phyloP scores from a whole-genome alignment of 202 grass and related monocot species.

The Panicum virgatum region DNA sequence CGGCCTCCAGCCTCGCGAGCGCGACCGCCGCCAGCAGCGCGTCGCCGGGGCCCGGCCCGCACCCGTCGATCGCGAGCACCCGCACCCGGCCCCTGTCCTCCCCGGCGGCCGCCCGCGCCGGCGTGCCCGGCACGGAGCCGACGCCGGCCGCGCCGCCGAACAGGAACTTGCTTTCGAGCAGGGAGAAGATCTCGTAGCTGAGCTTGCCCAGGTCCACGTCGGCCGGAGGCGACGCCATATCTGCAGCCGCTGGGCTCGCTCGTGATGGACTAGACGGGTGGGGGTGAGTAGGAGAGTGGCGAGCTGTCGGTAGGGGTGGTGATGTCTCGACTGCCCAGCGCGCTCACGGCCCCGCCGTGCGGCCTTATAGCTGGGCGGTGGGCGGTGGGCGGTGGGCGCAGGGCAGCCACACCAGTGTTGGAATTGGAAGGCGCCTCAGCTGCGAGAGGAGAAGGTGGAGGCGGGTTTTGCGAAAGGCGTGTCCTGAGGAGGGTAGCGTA shows the following conservation, averaged over 20 bases:
- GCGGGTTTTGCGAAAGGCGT: accelerated
- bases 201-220: constrained; percentile 78
- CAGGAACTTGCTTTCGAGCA: constrained; percentile 90
- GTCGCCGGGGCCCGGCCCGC: constrained; percentile 45
- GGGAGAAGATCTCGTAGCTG: constrained; percentile 96
- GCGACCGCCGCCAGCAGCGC: constrained; percentile 58
- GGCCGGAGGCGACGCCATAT: constrained; percentile 35
- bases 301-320: constrained; percentile 41
- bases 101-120: constrained; percentile 2
- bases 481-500: accelerated
- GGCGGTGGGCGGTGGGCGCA: background rate
- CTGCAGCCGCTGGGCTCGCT: background rate
- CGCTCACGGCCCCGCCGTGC: background rate
- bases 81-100: constrained; percentile 35
- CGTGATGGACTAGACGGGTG: background rate
- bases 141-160: constrained; percentile 46
- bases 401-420: background rate
- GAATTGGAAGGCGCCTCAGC: background rate
- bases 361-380: constrained; percentile 33
- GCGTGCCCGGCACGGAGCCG: constrained; percentile 47
- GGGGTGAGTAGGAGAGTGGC: constrained; percentile 13
- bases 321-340: constrained; percentile 37
- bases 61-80: constrained; percentile 74
- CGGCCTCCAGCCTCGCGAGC: constrained; percentile 67
- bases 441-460: background rate